Base-by-base conservation (phyloP, 208 protist genomes). In the Leishmania turanica region DNA sequence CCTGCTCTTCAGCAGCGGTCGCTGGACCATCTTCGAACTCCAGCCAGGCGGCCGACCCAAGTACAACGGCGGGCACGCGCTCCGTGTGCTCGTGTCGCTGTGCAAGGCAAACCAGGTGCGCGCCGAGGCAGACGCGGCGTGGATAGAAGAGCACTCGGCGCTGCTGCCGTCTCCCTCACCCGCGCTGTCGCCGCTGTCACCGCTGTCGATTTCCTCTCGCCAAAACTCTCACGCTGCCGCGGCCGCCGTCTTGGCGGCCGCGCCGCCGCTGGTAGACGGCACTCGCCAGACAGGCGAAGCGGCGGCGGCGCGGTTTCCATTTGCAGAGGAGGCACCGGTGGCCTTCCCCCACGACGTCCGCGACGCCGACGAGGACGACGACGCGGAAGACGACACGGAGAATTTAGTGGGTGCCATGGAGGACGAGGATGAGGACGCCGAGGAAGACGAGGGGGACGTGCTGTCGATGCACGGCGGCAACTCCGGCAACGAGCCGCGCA, bases 1-100 rank as follows among this genome's bases (percentile, higher is more conserved):
- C 34, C 75, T 98, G 49, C 88, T 98, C 7, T 92, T 95, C 79
- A 93, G 90, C 77, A 79, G 73, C 68, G 91, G 89, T n/a, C 89
- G 95, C 3, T 98, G 95, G 93, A 84, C 86, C 42, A 85, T 98
- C 58, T 94, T 96, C 56, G 91, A 96, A 77, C 79, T 86, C 58
- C 87, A 94, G 79, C 84, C 91, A 51, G 90, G 91, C 40, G 84
- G 88, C 60, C 78, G 86, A 15, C 89, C 90, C 5, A 87, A 88
- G 64, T 90, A 89, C 75, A 86, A 73, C 74, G 64, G 71, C 19
- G 72, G 78, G 8, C 75, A 84, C 37, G 80, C 90, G 1, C 77
- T 81, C 54, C 78, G 79, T 8, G 94, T 97, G 3, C 15, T 84
- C 37, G 90, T 97, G 53, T 89, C 93, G 64, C 84, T 95, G 27